Evolutionary conservation across 1,284 basidiomycete species (phyloP).

Genomic region (Puccinia hordei): DNA sequence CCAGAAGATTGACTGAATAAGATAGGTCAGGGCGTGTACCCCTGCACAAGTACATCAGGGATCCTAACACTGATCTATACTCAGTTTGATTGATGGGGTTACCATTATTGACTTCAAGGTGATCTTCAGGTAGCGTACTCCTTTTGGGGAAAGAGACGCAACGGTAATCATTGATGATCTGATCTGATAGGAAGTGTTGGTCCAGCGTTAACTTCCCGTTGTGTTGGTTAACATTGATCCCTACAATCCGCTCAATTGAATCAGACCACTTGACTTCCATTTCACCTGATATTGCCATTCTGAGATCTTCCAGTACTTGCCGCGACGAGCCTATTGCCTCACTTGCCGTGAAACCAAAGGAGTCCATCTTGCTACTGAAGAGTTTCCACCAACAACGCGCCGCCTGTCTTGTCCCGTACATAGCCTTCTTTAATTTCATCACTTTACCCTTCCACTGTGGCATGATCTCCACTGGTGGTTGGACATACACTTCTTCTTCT

Average conservation of each 20-base stretch:
- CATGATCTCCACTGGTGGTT: too few relatives aligned
- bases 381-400: slow-evolving; percentile 29
- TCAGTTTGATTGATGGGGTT: neutral
- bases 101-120: too few relatives aligned
- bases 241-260: neutral
- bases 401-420: slow-evolving; percentile 21
- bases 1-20: neutral
- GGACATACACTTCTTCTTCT: too few relatives aligned
- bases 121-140: too few relatives aligned
- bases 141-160: too few relatives aligned
- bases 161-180: neutral
- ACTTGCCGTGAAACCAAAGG: neutral
- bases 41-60: slow-evolving; percentile 10
- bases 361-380: neutral
- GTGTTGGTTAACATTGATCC: neutral
- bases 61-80: neutral
- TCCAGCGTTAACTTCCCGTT: neutral
- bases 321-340: neutral
- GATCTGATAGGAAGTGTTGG: neutral
- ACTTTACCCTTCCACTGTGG: too few relatives aligned
- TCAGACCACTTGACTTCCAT: neutral
- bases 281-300: neutral
- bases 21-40: slow-evolving; percentile 9
- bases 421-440: too few relatives aligned
- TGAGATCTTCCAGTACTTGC: neutral